Evolutionary conservation across 2,329 filamentous ascomycete species (phyloP).

Genomic region (Aspergillus floridensis): DNA sequence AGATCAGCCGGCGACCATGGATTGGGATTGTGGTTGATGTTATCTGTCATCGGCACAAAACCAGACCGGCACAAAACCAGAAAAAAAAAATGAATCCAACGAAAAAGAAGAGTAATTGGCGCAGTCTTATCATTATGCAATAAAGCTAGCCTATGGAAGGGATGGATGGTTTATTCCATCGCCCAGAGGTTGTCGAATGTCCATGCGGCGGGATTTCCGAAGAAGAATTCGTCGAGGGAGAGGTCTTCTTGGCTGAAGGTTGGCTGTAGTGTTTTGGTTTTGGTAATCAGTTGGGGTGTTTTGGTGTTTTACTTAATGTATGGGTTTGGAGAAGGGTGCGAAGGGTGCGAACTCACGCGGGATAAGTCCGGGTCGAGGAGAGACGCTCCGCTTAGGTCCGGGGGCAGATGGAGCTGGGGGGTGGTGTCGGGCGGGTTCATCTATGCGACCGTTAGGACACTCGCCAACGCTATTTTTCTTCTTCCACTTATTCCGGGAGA

Average conservation of each 20-base stretch:
- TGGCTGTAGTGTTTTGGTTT: neutral
- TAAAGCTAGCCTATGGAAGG: neutral
- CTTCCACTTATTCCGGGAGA: no score
- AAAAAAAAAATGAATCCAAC: no score
- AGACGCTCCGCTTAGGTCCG: neutral
- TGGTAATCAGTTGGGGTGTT: neutral
- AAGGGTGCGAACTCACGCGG: neutral
- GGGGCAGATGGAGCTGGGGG: neutral
- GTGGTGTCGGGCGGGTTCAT: neutral
- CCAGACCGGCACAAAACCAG: no score
- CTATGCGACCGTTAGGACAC: neutral
- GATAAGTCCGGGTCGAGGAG: neutral
- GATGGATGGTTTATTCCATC: neutral
- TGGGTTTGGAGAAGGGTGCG: no score
- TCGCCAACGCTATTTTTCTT: no score
- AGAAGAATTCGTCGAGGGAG: conserved; percentile 18
- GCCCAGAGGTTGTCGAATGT: conserved; percentile 18
- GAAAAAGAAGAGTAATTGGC: neutral
- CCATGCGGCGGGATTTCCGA: conserved; percentile 22
- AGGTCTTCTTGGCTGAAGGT: neutral
- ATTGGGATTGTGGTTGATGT: neutral
- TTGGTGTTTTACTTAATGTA: neutral
- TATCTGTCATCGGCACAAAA: neutral
- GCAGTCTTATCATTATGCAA: neutral
- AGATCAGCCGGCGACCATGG: neutral